A percentile compares a stretch with the other conserved stretches of the same genome.
Conservation (phyloP, 768 basidiomycete species). For the Leccinellum rugosiceps region DNA sequence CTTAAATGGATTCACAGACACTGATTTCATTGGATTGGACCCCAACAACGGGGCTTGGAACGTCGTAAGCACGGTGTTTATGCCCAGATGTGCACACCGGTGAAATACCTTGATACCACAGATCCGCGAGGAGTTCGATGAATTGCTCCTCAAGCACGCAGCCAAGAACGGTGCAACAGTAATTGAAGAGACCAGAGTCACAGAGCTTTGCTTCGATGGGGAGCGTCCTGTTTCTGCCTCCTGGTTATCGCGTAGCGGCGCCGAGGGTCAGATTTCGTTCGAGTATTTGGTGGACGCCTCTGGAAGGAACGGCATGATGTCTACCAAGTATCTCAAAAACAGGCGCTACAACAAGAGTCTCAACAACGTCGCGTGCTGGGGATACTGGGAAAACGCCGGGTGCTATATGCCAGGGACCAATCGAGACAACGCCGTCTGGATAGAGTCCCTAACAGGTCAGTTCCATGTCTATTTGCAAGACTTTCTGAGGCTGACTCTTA, state of each 20-base stretch:
- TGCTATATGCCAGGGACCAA: slow-evolving; percentile 30
- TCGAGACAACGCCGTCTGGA: slow-evolving; percentile 35
- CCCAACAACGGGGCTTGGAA: slow-evolving; percentile 8
- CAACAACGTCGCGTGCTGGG: slow-evolving; percentile 36
- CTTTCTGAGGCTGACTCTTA: background rate
- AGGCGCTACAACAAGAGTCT: slow-evolving; percentile 32
- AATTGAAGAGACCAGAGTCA: slow-evolving; percentile 5
- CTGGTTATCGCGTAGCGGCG: slow-evolving; percentile 1
- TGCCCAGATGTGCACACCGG: background rate
- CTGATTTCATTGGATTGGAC: slow-evolving; percentile 5
- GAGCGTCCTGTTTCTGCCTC: slow-evolving; percentile 1
- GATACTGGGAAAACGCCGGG: slow-evolving; percentile 33
- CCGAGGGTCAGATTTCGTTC: slow-evolving; percentile 4
- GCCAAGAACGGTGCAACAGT: background rate
- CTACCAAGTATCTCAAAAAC: slow-evolving; percentile 32
- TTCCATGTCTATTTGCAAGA: background rate
- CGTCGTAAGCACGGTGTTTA: background rate
- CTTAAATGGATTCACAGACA: background rate
- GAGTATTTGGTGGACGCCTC: slow-evolving; percentile 11
- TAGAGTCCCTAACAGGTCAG: slow-evolving; percentile 31
- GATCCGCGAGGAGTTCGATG: slow-evolving; percentile 8
- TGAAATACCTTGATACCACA: background rate
- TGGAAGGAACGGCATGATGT: slow-evolving; percentile 10
- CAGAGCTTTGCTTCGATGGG: slow-evolving; percentile 2
- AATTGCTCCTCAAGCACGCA: slow-evolving; percentile 4